These are phyloP conservation scores for Rhizopogon salebrosus DNA, from an alignment of 768 basidiomycete species.

Conservation along the genomic window DNA sequence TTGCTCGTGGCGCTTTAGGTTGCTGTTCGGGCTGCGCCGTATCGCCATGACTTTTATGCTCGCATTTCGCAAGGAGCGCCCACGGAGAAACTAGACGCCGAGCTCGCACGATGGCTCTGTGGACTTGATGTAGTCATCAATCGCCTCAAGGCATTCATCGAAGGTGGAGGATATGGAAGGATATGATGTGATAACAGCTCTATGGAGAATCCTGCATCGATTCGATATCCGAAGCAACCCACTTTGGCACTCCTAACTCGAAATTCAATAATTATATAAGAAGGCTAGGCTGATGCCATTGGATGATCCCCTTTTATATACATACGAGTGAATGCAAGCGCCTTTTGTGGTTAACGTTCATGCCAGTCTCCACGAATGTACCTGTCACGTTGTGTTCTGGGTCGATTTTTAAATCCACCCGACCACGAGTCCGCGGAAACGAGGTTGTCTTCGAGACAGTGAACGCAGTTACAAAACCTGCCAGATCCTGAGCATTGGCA, in stretches of 20 bases:
- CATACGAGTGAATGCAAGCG: not conserved
- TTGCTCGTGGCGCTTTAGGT: slow-evolving; percentile 30
- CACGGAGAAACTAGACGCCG: slow-evolving; percentile 51
- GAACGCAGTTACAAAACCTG: not conserved
- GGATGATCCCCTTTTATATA: not conserved
- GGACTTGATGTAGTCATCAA: slow-evolving; percentile 53
- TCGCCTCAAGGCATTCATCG: slow-evolving; percentile 50
- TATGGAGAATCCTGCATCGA: slow-evolving; percentile 15
- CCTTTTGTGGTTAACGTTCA: not conserved
- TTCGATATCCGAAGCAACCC: not conserved
- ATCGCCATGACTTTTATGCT: slow-evolving; percentile 57
- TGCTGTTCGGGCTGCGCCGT: slow-evolving; percentile 58
- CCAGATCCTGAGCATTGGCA: not conserved
- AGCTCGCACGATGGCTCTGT: slow-evolving; percentile 56
- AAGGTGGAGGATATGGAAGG: slow-evolving; percentile 52
- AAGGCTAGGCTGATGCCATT: not conserved
- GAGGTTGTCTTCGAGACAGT: not conserved
- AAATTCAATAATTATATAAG: not conserved
- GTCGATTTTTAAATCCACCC: not conserved
- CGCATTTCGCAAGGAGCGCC: slow-evolving; percentile 60
- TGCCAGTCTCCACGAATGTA: not conserved
- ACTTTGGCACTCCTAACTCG: not conserved
- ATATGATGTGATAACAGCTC: slow-evolving; percentile 30
- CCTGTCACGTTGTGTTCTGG: too few relatives aligned
- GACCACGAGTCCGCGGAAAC: not conserved